phyloP scores from a whole-genome alignment of 345 rosid genomes.

The Syzygium jambos region DNA sequence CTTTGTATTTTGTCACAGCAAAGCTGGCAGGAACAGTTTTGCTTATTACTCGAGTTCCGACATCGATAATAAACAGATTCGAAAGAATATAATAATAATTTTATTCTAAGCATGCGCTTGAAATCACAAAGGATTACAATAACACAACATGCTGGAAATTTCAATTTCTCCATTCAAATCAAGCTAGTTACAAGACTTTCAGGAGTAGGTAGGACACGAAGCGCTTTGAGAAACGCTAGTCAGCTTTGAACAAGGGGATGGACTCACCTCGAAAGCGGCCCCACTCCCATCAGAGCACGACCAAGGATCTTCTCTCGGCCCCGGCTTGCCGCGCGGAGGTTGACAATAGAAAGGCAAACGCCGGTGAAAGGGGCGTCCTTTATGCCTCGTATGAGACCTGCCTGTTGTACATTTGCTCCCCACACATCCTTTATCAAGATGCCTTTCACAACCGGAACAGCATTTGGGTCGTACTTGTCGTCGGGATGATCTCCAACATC shows the following conservation, averaged over 20 bases:
- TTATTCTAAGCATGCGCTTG: neutral
- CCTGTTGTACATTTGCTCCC: constrained; percentile 61
- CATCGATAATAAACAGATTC: neutral
- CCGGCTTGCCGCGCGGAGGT: constrained; percentile 43
- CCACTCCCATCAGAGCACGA: constrained; percentile 77
- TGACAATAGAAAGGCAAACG: constrained; percentile 63
- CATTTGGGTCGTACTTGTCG: constrained; percentile 55
- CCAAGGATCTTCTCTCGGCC: constrained; percentile 46
- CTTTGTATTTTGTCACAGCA: neutral
- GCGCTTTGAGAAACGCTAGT: constrained; percentile 24
- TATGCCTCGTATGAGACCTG: constrained; percentile 63
- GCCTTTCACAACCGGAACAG: constrained; percentile 58
- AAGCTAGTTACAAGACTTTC: neutral
- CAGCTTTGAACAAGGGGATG: constrained; percentile 70
- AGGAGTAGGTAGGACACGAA: constrained; percentile 18
- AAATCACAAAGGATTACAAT: neutral
- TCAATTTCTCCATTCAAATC: neutral
- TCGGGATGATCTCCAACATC: constrained; percentile 90
- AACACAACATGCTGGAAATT: neutral
- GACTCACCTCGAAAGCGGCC: constrained; percentile 51
- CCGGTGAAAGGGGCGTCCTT: constrained; percentile 61
- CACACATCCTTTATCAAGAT: constrained; percentile 46
- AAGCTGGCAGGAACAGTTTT: neutral
- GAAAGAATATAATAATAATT: neutral
- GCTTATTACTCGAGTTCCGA: neutral